A percentile compares a stretch with the other conserved stretches of the same genome.
Conservation (phyloP, 2,329 filamentous ascomycete genomes). For the Trichophyton rubrum region DNA sequence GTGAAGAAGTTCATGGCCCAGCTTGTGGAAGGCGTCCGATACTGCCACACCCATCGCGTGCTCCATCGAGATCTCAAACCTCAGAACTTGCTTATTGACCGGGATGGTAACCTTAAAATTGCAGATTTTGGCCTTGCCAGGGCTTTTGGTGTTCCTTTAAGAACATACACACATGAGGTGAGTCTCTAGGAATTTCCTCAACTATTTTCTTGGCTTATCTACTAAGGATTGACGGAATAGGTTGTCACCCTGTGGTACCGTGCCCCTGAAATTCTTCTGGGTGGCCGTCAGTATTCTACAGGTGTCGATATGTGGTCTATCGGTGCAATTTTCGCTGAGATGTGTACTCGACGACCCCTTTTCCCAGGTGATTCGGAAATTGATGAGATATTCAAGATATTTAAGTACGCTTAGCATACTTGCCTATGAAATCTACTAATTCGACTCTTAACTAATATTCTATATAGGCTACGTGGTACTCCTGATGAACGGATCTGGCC, state of each 20-base stretch:
- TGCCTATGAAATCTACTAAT: neutral
- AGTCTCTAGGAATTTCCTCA: conserved; percentile 4
- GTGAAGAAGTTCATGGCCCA: conserved; percentile 91
- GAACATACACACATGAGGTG: conserved; percentile 85
- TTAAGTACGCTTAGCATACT: conserved; percentile 48
- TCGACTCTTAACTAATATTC: neutral
- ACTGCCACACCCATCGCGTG: conserved; percentile 80
- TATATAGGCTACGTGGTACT: conserved; percentile 59
- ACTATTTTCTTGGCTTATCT: neutral
- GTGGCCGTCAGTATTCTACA: conserved; percentile 83
- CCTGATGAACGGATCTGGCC: conserved; percentile 74
- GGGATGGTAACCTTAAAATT: conserved; percentile 90
- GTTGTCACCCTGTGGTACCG: conserved; percentile 93
- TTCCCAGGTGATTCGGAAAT: conserved; percentile 91
- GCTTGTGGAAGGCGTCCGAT: conserved; percentile 68
- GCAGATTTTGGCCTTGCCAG: conserved; percentile 93
- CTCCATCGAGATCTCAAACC: conserved; percentile 97
- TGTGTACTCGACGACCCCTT: conserved; percentile 85
- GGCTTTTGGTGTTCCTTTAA: conserved; percentile 79
- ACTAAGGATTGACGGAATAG: conserved; percentile 24
- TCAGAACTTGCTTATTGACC: conserved; percentile 92
- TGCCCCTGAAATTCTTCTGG: conserved; percentile 77
- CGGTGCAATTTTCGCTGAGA: conserved; percentile 89
- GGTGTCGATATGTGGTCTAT: conserved; percentile 95
- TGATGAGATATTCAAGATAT: conserved; percentile 90